These are phyloP conservation scores for Talaromyces sp. DNA, from an alignment of 2,329 filamentous ascomycete species.

Conservation along the genomic window DNA sequence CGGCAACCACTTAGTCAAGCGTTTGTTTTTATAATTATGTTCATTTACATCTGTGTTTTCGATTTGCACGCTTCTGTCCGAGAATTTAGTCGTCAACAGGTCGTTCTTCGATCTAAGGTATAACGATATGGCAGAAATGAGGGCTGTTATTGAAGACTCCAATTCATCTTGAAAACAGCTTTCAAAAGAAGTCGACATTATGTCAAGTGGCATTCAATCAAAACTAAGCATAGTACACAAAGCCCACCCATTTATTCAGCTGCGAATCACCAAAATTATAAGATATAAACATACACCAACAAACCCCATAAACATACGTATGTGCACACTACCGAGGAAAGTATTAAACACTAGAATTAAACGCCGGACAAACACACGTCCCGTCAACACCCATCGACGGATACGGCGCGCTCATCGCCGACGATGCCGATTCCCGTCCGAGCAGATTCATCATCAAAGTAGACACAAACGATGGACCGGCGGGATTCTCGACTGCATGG, in stretches of 20 bases:
- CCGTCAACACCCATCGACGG: background rate
- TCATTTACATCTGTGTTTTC: no score
- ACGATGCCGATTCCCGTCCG: background rate
- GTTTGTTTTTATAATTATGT: no score
- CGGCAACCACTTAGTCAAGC: no score
- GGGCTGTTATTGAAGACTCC: background rate
- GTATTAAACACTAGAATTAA: constrained; percentile 11
- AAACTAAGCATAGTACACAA: background rate
- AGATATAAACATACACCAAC: background rate
- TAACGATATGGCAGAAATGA: no score
- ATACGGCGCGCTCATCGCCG: background rate
- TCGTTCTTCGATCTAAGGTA: no score
- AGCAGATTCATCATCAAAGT: constrained; percentile 20
- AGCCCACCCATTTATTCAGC: background rate
- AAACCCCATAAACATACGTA: background rate
- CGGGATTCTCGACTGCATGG: constrained; percentile 16
- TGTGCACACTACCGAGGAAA: background rate
- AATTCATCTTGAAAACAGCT: background rate
- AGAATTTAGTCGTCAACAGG: no score
- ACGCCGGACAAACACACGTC: constrained; percentile 1
- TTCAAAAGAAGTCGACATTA: background rate
- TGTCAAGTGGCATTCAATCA: background rate
- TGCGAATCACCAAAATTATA: background rate
- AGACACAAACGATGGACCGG: constrained; percentile 20
- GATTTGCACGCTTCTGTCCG: no score